Percentiles rank a stretch among this genome's conserved stretches.
These are phyloP conservation scores for Phytophthora pinifolia DNA, from an alignment of 352 stramenopile species.

Conservation along the genomic window DNA sequence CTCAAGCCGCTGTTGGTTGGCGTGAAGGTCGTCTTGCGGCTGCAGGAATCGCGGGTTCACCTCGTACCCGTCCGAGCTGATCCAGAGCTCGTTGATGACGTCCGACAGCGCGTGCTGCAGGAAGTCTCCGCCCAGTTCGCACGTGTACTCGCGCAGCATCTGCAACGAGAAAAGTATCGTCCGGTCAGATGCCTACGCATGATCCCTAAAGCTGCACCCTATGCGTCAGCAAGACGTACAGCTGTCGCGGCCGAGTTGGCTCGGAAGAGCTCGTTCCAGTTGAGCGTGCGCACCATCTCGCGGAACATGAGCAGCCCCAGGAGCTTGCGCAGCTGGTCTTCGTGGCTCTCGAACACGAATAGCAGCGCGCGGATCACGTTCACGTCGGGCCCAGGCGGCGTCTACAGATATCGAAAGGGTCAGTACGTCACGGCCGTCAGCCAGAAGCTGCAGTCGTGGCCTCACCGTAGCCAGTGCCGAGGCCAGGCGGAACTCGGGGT, in stretches of 20 bases:
- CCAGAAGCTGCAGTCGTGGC: background rate
- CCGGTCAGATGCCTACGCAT: slow-evolving; percentile 2
- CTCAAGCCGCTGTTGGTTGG: slow-evolving; percentile 58
- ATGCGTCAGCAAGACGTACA: slow-evolving; percentile 28
- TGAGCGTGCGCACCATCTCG: slow-evolving; percentile 76
- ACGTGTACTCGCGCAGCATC: slow-evolving; percentile 80
- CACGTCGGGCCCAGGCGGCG: slow-evolving; percentile 40
- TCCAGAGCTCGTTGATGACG: slow-evolving; percentile 54
- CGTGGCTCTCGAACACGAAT: slow-evolving; percentile 72
- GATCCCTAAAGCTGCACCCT: background rate
- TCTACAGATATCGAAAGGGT: slow-evolving; percentile 12
- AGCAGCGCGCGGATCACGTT: slow-evolving; percentile 67
- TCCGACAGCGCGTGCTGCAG: slow-evolving; percentile 56
- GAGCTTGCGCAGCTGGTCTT: slow-evolving; percentile 73
- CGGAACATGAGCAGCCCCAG: slow-evolving; percentile 71
- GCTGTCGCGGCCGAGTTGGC: slow-evolving; percentile 76
- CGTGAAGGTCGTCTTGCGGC: slow-evolving; percentile 40
- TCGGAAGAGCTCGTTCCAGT: slow-evolving; percentile 85
- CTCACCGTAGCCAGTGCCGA: slow-evolving; percentile 52
- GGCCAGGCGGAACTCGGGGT: slow-evolving; percentile 75
- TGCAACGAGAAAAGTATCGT: slow-evolving; percentile 4
- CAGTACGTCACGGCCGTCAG: background rate
- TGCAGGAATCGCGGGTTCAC: slow-evolving; percentile 60
- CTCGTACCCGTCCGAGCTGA: slow-evolving; percentile 49
- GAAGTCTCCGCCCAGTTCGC: slow-evolving; percentile 67